A percentile compares a stretch with the other conserved stretches of the same genome.
Conservation (phyloP, 495 filamentous ascomycete genomes). For the Aspergillus sparsus region DNA sequence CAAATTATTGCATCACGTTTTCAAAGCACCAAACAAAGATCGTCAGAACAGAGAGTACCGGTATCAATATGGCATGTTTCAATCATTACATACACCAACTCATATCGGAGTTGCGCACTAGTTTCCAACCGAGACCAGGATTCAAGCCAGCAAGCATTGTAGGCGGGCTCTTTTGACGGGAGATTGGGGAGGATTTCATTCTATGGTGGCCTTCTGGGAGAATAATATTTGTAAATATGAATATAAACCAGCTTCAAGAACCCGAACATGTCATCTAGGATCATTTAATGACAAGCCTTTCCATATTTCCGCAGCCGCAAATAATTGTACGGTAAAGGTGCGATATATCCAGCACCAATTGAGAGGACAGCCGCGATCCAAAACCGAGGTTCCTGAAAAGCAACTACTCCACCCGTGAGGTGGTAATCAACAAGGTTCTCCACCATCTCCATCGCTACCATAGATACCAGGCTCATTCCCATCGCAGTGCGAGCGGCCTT, state of each 20-base stretch:
- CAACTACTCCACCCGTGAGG: slow-evolving; percentile 46
- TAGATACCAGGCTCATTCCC: slow-evolving; percentile 53
- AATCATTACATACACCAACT: neutral
- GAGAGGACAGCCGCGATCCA: slow-evolving; percentile 40
- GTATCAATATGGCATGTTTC: neutral
- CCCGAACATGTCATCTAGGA: neutral
- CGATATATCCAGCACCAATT: slow-evolving; percentile 44
- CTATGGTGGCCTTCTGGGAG: neutral
- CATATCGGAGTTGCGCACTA: neutral
- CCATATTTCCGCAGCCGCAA: slow-evolving; percentile 42
- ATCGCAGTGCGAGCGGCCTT: slow-evolving; percentile 43
- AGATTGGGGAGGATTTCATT: neutral
- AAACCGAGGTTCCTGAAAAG: slow-evolving; percentile 35
- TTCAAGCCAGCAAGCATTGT: neutral
- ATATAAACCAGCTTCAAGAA: neutral
- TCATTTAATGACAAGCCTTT: slow-evolving; percentile 41
- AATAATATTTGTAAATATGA: neutral
- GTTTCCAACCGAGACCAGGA: neutral
- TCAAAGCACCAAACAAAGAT: neutral
- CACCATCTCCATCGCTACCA: slow-evolving; percentile 50
- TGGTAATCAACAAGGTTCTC: slow-evolving; percentile 51
- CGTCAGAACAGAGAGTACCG: neutral
- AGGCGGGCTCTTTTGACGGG: too few species aligned
- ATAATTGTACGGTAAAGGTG: slow-evolving; percentile 52
- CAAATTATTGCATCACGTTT: neutral